Evolutionary conservation across 371 early-diverging fungal species (phyloP).

Genomic region (Phascolomyces articulosus): DNA sequence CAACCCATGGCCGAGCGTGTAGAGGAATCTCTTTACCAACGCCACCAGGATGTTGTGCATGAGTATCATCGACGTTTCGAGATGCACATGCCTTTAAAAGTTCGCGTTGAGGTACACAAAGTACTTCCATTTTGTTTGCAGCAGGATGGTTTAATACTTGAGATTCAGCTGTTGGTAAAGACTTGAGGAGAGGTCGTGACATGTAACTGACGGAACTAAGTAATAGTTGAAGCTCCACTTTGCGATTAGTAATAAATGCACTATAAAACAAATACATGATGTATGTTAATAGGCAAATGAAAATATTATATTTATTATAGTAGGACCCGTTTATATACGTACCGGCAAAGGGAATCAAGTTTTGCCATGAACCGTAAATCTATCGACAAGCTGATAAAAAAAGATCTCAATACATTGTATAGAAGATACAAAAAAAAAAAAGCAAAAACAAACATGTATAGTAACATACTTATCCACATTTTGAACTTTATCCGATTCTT

Average conservation of each 20-base stretch:
- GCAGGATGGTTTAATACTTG: slow-evolving; percentile 45
- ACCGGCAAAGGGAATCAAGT: slow-evolving; percentile 49
- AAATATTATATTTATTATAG: not conserved
- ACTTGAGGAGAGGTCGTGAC: slow-evolving; percentile 40
- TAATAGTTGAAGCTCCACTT: slow-evolving; percentile 45
- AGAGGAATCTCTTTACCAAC: slow-evolving; percentile 19
- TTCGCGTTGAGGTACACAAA: slow-evolving; percentile 46
- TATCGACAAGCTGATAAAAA: slow-evolving; percentile 35
- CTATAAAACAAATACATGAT: slow-evolving; percentile 9
- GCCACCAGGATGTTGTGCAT: slow-evolving; percentile 3
- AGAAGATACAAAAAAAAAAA: not conserved
- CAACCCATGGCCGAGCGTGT: slow-evolving; percentile 37
- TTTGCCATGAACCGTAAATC: slow-evolving; percentile 51
- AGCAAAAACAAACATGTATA: not conserved
- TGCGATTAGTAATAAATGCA: slow-evolving; percentile 50
- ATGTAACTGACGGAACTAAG: slow-evolving; percentile 28
- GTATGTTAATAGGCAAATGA: not conserved
- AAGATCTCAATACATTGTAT: no score
- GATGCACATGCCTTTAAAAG: slow-evolving; percentile 37
- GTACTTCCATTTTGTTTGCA: slow-evolving; percentile 46
- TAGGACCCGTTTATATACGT: slow-evolving; percentile 11
- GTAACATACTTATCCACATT: slow-evolving; percentile 32
- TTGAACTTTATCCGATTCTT: slow-evolving; percentile 2
- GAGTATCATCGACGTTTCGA: slow-evolving; percentile 19
- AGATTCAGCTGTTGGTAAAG: slow-evolving; percentile 33